Evolutionary conservation across 2,329 filamentous ascomycete genomes (phyloP).

Genomic region (Exophiala spinifera): DNA sequence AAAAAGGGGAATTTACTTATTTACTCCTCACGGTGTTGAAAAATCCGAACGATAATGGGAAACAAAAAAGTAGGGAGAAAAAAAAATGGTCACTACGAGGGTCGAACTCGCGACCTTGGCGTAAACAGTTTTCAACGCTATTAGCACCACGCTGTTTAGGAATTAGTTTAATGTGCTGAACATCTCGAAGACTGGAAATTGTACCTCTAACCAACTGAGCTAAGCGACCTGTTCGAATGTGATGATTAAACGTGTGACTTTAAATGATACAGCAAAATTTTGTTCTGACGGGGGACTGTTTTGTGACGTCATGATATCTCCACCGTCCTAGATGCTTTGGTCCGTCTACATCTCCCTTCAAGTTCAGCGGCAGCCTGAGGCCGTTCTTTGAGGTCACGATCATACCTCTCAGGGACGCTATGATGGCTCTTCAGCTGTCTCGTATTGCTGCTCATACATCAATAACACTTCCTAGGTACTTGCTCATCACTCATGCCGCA

Average conservation of each 20-base stretch:
- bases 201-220: constrained; percentile 9
- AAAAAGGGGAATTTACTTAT: constrained; percentile 8
- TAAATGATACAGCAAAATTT: constrained; percentile 7
- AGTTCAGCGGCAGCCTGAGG: constrained; percentile 10
- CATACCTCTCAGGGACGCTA: constrained; percentile 10
- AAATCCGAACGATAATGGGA: constrained; percentile 1
- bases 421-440: constrained; percentile 9
- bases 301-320: constrained; percentile 5
- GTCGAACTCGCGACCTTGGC: constrained; percentile 23
- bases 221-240: constrained; percentile 17
- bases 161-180: background rate
- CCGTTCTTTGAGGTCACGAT: constrained; percentile 10
- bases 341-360: constrained; percentile 11
- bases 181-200: background rate
- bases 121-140: constrained; percentile 11
- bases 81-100: constrained; percentile 17
- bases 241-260: background rate
- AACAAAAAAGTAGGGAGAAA: constrained; percentile 13
- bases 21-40: constrained; percentile 4
- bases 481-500: background rate
- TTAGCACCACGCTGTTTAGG: constrained; percentile 13
- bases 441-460: constrained; percentile 11
- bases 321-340: background rate
- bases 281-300: constrained; percentile 2
- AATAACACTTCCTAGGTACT: background rate